Evolutionary conservation across 306 rosid species (phyloP).

Genomic region (Prinsepia uniflora): DNA sequence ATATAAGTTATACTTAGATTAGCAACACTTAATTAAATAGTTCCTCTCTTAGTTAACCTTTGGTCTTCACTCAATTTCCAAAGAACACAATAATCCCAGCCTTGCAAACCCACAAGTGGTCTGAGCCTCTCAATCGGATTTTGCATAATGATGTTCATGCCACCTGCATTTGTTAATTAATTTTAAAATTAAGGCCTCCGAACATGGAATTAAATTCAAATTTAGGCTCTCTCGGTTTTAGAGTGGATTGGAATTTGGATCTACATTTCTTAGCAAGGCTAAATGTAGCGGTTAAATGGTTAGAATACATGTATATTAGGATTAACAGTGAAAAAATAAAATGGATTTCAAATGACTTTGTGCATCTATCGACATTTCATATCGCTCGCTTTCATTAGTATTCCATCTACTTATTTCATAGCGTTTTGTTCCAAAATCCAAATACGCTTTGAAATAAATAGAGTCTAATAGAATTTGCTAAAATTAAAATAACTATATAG

Average conservation of each 20-base stretch:
- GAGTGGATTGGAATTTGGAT: too few relatives aligned
- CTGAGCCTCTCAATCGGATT: constrained; percentile 65
- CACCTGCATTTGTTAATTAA: constrained; percentile 37
- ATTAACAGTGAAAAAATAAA: too few relatives aligned
- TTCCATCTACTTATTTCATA: too few relatives aligned
- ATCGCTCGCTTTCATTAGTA: too few relatives aligned
- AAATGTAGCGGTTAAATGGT: too few relatives aligned
- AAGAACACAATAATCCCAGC: constrained; percentile 80
- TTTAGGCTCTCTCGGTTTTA: background rate
- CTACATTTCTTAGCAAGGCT: too few relatives aligned
- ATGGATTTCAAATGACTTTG: too few relatives aligned
- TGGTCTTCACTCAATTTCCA: constrained; percentile 85
- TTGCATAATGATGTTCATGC: constrained; percentile 49
- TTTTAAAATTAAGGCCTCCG: background rate
- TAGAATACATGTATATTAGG: too few relatives aligned
- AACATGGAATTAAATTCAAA: constrained; percentile 5
- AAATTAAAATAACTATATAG: background rate
- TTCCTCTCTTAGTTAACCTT: constrained; percentile 37
- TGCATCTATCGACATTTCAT: too few relatives aligned
- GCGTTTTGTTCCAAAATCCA: too few relatives aligned
- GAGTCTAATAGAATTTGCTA: background rate
- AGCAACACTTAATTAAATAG: background rate
- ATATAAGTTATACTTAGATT: background rate
- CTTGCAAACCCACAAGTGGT: constrained; percentile 64
- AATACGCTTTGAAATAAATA: too few relatives aligned